These are phyloP conservation scores for Cruciata laevipes DNA, from an alignment of 257 asterid species.

Conservation along the genomic window DNA sequence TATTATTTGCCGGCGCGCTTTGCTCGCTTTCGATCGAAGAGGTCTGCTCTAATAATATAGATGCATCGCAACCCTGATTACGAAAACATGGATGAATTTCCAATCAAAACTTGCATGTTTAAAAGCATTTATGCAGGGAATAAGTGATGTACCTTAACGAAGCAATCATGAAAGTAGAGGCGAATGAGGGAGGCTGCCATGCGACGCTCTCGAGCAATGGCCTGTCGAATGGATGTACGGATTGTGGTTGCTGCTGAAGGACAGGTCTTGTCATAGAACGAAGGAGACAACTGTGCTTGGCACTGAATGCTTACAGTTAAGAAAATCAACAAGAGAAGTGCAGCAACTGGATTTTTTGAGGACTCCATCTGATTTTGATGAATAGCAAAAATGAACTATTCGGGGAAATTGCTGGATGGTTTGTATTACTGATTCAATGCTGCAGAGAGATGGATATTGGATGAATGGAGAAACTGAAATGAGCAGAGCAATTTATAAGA, in stretches of 20 bases:
- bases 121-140: background rate
- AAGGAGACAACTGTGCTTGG: constrained; percentile 23
- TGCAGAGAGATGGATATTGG: background rate
- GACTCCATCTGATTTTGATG: background rate
- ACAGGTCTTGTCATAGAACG: constrained; percentile 16
- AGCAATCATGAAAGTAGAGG: constrained; percentile 46
- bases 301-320: background rate
- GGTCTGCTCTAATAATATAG: background rate
- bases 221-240: constrained; percentile 21
- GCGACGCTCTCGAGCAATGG: constrained; percentile 34
- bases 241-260: constrained; percentile 13
- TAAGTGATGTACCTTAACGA: background rate
- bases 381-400: too few species aligned
- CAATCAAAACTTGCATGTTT: too few species aligned
- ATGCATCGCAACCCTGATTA: constrained; percentile 1
- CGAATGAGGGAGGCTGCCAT: constrained; percentile 39
- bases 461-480: background rate
- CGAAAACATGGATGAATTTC: too few species aligned
- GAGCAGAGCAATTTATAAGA: background rate
- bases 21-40: background rate
- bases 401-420: too few species aligned
- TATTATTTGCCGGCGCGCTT: background rate
- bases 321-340: background rate
- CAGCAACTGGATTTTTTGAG: background rate
- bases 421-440: too few species aligned